Base-by-base conservation (phyloP, 2,329 filamentous ascomycete genomes). In the Fusarium torreyae region DNA sequence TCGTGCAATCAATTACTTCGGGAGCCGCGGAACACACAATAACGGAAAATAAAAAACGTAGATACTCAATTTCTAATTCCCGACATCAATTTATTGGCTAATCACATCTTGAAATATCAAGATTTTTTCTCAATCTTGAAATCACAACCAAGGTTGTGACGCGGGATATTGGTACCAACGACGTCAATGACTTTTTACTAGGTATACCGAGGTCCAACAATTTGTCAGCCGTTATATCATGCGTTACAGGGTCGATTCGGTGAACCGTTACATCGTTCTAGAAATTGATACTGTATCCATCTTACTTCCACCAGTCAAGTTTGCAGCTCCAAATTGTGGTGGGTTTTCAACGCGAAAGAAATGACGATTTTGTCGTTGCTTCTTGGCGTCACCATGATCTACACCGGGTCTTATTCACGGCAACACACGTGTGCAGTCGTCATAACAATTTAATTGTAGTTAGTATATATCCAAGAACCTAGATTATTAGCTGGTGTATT, bases 361-460 rank as follows among this genome's bases (percentile, higher is more conserved):
- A 53, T 50, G 54, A 61, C 54, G 54, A 31, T 50, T 15, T 34
- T 18, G 42, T 57, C 43, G n/a, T 3, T 10, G 2, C n/a, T 20
- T 26, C 44, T 51, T 59, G 57, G 57, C 57, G 54, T 61, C 57
- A 59, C n/a, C 7, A 26, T 39, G 38, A 48, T 50, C 31, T 34
- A 20, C 6, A 3, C 13, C 8, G 33, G 14, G 14, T 13, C 7
- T 14, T n/a, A 10, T n/a, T 11, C 8, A 22, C 38, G 14, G 38
- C 18, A 22, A 17, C 1, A 9, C 9, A 14, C 6, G 13, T 15
- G 2, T 5, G 8, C 22, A 33, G 7, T 15, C 10, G 18, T 22
- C 22, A 33, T 42, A 6, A 5, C 18, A 9, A 22, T 17, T 7
- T 6, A n/a, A 13, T n/a, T 33, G 14, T 15, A 24, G 7, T 15